Percentiles rank a stretch among this genome's conserved stretches.
Evolutionary conservation across 2,329 filamentous ascomycete species (phyloP).

Genomic region (Hawksworthiomyces lignivorus): DNA sequence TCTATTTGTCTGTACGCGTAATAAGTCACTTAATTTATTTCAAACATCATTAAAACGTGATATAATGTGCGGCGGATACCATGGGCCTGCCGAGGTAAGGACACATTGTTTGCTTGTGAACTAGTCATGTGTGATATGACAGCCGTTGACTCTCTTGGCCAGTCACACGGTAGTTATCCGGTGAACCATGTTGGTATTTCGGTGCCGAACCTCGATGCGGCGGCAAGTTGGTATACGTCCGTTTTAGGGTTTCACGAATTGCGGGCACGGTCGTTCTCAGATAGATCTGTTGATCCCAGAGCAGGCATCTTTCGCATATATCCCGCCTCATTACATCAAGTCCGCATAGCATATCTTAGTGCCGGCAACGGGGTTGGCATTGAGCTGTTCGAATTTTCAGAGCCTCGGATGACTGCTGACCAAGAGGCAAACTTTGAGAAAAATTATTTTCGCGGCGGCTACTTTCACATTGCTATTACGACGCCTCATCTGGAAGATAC

Average conservation of each 20-base stretch:
- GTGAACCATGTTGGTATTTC: slow-evolving; percentile 6
- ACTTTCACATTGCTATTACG: slow-evolving; percentile 7
- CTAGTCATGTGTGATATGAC: no score
- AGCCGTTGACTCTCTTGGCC: no score
- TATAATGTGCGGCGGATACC: no score
- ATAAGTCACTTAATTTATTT: no score
- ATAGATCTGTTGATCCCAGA: background rate
- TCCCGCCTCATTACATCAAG: slow-evolving; percentile 3
- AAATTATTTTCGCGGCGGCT: slow-evolving; percentile 5
- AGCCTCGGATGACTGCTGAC: background rate
- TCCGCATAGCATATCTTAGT: slow-evolving; percentile 7
- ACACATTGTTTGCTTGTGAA: no score
- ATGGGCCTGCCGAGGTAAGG: no score
- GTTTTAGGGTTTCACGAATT: slow-evolving; percentile 6
- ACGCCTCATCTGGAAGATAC: background rate
- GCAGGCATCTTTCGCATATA: slow-evolving; percentile 7
- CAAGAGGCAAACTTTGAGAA: slow-evolving; percentile 4
- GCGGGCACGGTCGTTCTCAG: background rate
- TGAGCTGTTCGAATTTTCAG: slow-evolving; percentile 6
- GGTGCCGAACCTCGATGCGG: slow-evolving; percentile 4
- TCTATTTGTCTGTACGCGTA: no score
- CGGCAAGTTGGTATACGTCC: slow-evolving; percentile 1
- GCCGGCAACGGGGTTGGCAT: slow-evolving; percentile 8
- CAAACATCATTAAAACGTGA: no score
- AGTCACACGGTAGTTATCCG: slow-evolving; percentile 1